Evolutionary conservation across 305 asterid genomes (phyloP).

Genomic region (Fraxinus platypoda): DNA sequence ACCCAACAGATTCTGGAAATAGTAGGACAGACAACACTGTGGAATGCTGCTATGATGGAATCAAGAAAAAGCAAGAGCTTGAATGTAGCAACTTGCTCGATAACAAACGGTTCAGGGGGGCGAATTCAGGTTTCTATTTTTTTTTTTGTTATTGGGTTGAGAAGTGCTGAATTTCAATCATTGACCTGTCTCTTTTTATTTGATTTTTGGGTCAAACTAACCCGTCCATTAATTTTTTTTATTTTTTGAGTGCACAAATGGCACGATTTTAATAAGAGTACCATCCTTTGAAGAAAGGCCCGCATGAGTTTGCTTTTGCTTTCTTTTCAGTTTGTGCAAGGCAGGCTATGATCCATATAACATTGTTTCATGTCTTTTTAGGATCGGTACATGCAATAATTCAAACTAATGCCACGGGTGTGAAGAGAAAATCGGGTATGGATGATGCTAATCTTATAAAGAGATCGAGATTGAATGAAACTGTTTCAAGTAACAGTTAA

Average conservation of each 20-base stretch:
- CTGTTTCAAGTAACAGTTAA: conserved; percentile 34
- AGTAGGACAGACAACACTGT: conserved; percentile 16
- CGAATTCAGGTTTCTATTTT: conserved; percentile 34
- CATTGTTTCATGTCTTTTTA: neutral
- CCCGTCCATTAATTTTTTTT: neutral
- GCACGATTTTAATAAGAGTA: neutral
- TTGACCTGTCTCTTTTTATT: neutral
- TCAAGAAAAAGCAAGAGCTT: conserved; percentile 28
- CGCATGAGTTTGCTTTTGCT: neutral
- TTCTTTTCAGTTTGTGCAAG: neutral
- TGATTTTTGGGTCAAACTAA: neutral
- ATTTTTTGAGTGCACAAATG: neutral
- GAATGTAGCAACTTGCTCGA: conserved; percentile 23
- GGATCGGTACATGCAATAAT: conserved; percentile 22
- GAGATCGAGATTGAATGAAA: conserved; percentile 44
- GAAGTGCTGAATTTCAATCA: neutral
- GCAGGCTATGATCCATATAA: conserved; percentile 12
- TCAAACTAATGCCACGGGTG: conserved; percentile 18
- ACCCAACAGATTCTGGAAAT: conserved; percentile 24
- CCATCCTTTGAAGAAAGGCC: neutral
- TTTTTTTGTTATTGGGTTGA: neutral
- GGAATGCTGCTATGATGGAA: conserved; percentile 21
- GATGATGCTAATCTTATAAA: conserved; percentile 38
- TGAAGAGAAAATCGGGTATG: conserved; percentile 48
- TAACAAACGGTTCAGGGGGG: conserved; percentile 25